Evolutionary conservation across 2,329 filamentous ascomycete genomes (phyloP), one percentile per base, ranked within the genome.

Genomic region (Phaeosphaeriaceae sp.): DNA sequence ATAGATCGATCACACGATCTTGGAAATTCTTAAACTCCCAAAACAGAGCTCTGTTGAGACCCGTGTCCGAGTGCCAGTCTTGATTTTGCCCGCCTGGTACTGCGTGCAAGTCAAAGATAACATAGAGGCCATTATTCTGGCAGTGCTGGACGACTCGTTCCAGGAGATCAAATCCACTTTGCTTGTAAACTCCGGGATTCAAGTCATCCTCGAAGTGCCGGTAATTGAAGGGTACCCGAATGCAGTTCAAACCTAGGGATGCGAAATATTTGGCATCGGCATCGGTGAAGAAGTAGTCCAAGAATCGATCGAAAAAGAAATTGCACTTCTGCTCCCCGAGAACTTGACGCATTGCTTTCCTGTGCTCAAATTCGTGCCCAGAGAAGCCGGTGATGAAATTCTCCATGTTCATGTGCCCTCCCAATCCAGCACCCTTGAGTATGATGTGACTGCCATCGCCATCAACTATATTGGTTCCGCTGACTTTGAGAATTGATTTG

Each of bases 21-120:
- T 59, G 56, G 15, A 56, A 54, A 6, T 45, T 9, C 13, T 33
- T 33, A 20, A 52, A 56, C 17, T 59, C 39, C 56, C 56, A 59
- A 46, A 59, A 59, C 3, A 54, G 41, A 4, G 56, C 56, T 32
- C 50, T 47, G 6, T 40, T 56, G 37, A 54, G 38, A 23, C 48
- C 52, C 7, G 38, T 41, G 32, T 59, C 56, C 8, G 21, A 48
- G 18, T 59, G 56, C 53, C 53, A 57, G 29, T 59, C 56, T 28
- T 59, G 56, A 15, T 59, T 59, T 44, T 59, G 56, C 11, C 56
- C 56, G 17, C 56, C 56, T 2, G 56, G 56, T 11, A 45, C 50
- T 15, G 56, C 38, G 41, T 60, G 56, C 1, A 60, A 40, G 30
- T 60, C 56, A 6, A 60, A 18, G 6, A 57, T 40, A n/a, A 57